Evolutionary conservation across 352 stramenopile species (phyloP).

Genomic region (Salisapilia sapeloensis): DNA sequence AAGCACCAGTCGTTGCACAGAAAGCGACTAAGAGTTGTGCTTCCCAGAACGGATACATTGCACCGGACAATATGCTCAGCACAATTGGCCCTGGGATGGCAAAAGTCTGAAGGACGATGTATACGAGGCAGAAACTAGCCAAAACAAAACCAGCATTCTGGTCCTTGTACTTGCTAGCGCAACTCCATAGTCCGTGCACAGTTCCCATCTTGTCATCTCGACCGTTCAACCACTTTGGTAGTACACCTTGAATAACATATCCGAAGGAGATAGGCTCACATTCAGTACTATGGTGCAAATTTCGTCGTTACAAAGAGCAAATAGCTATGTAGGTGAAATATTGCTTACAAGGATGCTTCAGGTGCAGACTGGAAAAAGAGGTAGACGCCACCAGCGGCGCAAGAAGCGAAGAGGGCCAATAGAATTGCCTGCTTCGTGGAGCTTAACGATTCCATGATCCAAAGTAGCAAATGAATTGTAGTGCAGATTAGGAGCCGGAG

Average conservation of each 20-base stretch:
- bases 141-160: constrained; percentile 58
- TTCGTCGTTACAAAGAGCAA: neutral
- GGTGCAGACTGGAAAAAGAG: constrained; percentile 53
- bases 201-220: constrained; percentile 78
- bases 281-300: constrained; percentile 14
- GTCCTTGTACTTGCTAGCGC: constrained; percentile 58
- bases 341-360: constrained; percentile 44
- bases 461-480: too few species aligned
- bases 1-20: constrained; percentile 66
- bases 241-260: constrained; percentile 61
- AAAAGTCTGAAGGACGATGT: constrained; percentile 78
- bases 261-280: constrained; percentile 53
- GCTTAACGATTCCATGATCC: too few species aligned
- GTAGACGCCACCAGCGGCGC: constrained; percentile 26
- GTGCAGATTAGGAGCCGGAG: too few species aligned
- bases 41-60: constrained; percentile 71
- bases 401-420: too few species aligned
- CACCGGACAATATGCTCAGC: constrained; percentile 73
- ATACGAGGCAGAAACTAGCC: constrained; percentile 70
- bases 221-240: constrained; percentile 62
- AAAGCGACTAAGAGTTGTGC: constrained; percentile 69
- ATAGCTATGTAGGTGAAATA: neutral
- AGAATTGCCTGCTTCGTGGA: too few species aligned
- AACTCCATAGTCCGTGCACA: constrained; percentile 56
- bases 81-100: constrained; percentile 78